phyloP scores from a whole-genome alignment of 2,329 filamentous ascomycete genomes.

The Helminthosporium solani region DNA sequence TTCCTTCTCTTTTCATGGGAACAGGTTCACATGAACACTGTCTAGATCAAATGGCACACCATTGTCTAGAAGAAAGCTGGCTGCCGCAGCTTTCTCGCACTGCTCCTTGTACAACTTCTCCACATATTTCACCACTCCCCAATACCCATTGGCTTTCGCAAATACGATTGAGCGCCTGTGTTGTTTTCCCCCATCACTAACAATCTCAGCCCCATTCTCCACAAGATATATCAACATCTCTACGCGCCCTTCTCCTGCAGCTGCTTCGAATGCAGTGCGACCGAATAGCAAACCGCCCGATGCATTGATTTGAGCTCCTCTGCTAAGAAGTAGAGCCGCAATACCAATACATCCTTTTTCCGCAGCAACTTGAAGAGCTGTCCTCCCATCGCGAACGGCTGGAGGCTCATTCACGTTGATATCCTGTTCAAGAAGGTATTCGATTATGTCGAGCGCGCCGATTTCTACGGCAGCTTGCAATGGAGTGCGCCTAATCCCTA shows the following conservation, averaged over 20 bases:
- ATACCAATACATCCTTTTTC: constrained; percentile 7
- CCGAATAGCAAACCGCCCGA: constrained; percentile 3
- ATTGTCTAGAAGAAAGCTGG: not conserved
- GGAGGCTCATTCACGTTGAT: constrained; percentile 6
- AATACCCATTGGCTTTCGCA: constrained; percentile 13
- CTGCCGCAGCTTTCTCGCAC: not conserved
- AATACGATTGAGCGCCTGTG: constrained; percentile 6
- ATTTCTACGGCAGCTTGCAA: constrained; percentile 11
- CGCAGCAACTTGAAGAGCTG: constrained; percentile 16
- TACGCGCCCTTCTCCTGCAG: constrained; percentile 14
- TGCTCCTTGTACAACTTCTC: not conserved
- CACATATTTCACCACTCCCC: not conserved
- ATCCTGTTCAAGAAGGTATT: constrained; percentile 7
- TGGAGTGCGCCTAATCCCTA: constrained; percentile 9
- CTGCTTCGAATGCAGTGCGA: constrained; percentile 14
- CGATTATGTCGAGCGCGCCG: constrained; percentile 8
- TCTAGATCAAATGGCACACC: not conserved
- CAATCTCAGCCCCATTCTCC: constrained; percentile 11
- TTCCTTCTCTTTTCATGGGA: too few relatives aligned
- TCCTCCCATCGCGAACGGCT: constrained; percentile 7
- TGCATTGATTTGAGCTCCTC: constrained; percentile 6
- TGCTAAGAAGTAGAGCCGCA: constrained; percentile 5
- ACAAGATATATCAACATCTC: constrained; percentile 14
- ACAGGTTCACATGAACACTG: too few relatives aligned
- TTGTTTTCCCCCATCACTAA: constrained; percentile 11